These are phyloP conservation scores for Beauveria sp. DNA, from an alignment of 2,329 filamentous ascomycete species.

Conservation along the genomic window DNA sequence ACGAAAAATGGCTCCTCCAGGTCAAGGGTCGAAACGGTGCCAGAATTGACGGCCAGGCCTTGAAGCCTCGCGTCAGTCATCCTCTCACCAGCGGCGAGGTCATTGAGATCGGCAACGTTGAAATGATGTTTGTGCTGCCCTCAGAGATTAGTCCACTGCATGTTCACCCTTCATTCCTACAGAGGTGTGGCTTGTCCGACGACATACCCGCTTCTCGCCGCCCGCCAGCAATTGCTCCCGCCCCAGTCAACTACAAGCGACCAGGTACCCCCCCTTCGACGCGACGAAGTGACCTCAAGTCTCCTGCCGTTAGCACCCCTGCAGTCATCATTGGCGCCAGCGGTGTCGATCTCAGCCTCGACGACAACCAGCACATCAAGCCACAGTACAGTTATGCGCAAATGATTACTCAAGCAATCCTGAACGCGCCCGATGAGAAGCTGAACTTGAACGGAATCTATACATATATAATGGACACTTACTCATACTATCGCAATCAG, in stretches of 20 bases:
- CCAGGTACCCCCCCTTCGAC: conserved; percentile 53
- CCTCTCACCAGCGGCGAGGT: conserved; percentile 79
- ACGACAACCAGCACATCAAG: conserved; percentile 84
- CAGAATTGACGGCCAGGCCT: conserved; percentile 65
- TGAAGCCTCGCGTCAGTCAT: conserved; percentile 60
- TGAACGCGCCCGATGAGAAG: conserved; percentile 79
- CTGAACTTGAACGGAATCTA: conserved; percentile 91
- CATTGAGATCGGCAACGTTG: conserved; percentile 82
- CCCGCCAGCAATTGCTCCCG: conserved; percentile 48
- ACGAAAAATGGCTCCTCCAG: conserved; percentile 71
- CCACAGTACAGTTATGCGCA: conserved; percentile 95
- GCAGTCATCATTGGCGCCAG: conserved; percentile 33
- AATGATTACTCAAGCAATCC: conserved; percentile 92
- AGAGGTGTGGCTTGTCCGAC: conserved; percentile 53
- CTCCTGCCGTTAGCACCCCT: conserved; percentile 28
- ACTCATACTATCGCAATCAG: conserved; percentile 87
- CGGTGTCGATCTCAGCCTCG: conserved; percentile 69
- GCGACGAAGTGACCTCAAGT: conserved; percentile 21
- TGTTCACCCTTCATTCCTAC: conserved; percentile 62
- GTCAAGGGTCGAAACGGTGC: conserved; percentile 91
- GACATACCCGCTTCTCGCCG: conserved; percentile 22
- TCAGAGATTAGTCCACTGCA: conserved; percentile 58
- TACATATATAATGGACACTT: conserved; percentile 81
- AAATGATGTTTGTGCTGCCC: conserved; percentile 99
- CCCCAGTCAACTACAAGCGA: conserved; percentile 52